Evolutionary conservation across 2,329 filamentous ascomycete genomes (phyloP).

Genomic region (Nemania diffusa): DNA sequence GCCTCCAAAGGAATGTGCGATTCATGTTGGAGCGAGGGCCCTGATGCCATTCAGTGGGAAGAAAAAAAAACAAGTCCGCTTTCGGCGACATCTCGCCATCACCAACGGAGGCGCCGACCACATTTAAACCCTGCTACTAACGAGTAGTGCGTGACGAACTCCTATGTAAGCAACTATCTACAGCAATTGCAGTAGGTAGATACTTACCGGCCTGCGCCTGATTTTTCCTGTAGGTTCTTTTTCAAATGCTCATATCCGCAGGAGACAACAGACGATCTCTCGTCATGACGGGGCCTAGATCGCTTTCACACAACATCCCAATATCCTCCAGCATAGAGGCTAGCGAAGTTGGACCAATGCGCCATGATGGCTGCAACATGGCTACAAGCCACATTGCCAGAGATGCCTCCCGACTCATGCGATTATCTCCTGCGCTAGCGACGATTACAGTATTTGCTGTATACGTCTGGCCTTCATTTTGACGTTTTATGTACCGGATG

Average conservation of each 20-base stretch:
- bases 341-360: constrained; percentile 4
- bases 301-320: neutral
- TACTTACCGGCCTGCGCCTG: neutral
- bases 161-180: neutral
- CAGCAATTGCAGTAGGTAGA: neutral
- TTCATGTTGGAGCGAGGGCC: constrained; percentile 16
- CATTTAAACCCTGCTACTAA: constrained; percentile 10
- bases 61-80: constrained; percentile 20
- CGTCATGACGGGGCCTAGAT: neutral
- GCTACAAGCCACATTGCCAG: constrained; percentile 22
- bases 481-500: neutral
- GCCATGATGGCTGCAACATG: constrained; percentile 6
- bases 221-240: neutral
- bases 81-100: constrained; percentile 25
- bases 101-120: constrained; percentile 14
- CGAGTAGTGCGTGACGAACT: constrained; percentile 12
- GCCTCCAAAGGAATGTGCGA: constrained; percentile 17
- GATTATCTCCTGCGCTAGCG: neutral
- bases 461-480: neutral
- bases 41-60: neutral
- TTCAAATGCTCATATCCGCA: neutral
- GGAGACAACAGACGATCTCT: neutral
- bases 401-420: neutral
- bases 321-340: neutral
- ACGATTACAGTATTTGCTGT: neutral